Evolutionary conservation across 225 moss, liverwort and hornwort species (phyloP).

Genomic region (Polytrichum formosum): DNA sequence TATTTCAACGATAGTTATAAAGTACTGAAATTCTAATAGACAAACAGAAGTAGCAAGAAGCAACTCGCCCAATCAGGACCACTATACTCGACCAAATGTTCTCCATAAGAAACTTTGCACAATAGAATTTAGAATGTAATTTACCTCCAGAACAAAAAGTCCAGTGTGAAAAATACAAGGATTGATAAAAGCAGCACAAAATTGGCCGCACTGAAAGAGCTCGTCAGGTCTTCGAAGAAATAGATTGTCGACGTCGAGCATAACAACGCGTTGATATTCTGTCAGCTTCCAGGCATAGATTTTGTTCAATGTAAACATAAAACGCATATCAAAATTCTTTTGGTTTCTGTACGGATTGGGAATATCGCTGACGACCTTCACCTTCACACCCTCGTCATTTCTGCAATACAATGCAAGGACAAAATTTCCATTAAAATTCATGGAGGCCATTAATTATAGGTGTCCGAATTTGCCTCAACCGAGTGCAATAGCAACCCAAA

Average conservation of each 20-base stretch:
- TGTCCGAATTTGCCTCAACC: no score
- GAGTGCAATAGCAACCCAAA: no score
- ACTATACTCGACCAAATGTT: no score
- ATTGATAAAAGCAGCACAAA: slow-evolving; percentile 94
- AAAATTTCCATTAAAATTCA: no score
- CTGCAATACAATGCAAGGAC: slow-evolving; percentile 18
- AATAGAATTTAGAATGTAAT: background rate
- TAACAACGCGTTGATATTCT: slow-evolving; percentile 55
- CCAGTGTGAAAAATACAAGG: slow-evolving; percentile 98
- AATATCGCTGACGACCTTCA: slow-evolving; percentile 40
- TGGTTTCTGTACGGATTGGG: slow-evolving; percentile 44
- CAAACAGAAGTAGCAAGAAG: background rate
- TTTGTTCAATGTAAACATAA: slow-evolving; percentile 61
- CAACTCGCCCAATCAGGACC: background rate
- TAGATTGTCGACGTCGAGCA: slow-evolving; percentile 69
- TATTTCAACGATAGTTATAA: background rate
- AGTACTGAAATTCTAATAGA: background rate
- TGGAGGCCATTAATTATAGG: no score
- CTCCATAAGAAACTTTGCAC: background rate
- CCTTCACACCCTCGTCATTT: slow-evolving; percentile 31
- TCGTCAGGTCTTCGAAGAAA: slow-evolving; percentile 90
- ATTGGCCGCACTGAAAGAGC: slow-evolving; percentile 87
- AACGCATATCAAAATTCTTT: slow-evolving; percentile 34
- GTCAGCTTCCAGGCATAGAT: slow-evolving; percentile 60
- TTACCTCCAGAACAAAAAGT: slow-evolving; percentile 88